Conservation (phyloP, 208 protist genomes). For the Wallacemonas collosoma region DNA sequence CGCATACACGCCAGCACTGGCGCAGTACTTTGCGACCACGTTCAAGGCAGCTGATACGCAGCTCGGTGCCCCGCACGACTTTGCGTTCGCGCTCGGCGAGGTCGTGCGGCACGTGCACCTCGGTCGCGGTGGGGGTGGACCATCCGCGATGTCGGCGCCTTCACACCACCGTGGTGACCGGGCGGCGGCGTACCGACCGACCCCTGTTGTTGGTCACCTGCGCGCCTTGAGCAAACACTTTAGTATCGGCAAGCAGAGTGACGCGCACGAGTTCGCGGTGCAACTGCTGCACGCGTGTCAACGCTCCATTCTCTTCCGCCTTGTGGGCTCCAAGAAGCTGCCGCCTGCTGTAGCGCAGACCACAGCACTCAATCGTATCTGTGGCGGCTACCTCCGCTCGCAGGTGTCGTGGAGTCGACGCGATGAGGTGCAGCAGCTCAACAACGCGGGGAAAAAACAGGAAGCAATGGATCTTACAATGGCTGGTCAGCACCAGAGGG, state of each 20-base stretch:
- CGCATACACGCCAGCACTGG: constrained; percentile 80
- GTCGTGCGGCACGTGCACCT: constrained; percentile 72
- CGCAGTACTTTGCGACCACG: constrained; percentile 76
- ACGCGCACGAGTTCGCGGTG: constrained; percentile 92
- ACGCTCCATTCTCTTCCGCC: constrained; percentile 74
- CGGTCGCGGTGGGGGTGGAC: background rate
- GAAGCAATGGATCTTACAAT: constrained; percentile 79
- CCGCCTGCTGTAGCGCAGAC: constrained; percentile 62
- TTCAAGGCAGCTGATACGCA: constrained; percentile 60
- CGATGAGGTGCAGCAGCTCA: constrained; percentile 82
- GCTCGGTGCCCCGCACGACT: constrained; percentile 76
- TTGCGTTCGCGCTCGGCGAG: constrained; percentile 81
- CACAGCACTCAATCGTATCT: constrained; percentile 79
- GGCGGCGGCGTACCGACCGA: constrained; percentile 53
- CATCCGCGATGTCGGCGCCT: no score
- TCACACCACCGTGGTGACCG: background rate
- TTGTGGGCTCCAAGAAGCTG: constrained; percentile 73
- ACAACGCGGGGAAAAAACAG: constrained; percentile 63
- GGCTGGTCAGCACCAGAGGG: constrained; percentile 22
- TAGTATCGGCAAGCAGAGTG: constrained; percentile 78
- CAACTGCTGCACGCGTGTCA: constrained; percentile 83
- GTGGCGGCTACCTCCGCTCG: constrained; percentile 84
- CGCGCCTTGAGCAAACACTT: constrained; percentile 76
- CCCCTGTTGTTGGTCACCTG: constrained; percentile 59
- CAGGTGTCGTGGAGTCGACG: constrained; percentile 76